Percentiles rank a stretch among this genome's conserved stretches.
Conservation (phyloP, 768 basidiomycete species). For the Kwoniella mangroviensis region DNA sequence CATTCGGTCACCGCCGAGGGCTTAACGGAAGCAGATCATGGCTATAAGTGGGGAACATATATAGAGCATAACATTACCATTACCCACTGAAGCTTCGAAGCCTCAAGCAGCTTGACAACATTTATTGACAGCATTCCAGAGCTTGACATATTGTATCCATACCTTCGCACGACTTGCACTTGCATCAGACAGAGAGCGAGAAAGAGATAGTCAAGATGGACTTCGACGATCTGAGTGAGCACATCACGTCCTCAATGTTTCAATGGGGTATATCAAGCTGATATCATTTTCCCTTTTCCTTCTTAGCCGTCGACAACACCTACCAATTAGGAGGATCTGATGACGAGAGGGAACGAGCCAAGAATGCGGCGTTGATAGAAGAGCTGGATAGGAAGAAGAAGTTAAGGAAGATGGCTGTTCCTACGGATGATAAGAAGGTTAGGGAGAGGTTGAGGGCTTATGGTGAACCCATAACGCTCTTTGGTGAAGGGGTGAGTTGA, state of each 20-base stretch:
- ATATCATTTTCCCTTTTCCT: slow-evolving; percentile 1
- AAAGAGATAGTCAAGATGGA: slow-evolving; percentile 39
- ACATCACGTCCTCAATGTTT: not conserved
- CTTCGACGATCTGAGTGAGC: slow-evolving; percentile 49
- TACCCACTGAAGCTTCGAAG: not conserved
- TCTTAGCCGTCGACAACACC: slow-evolving; percentile 46
- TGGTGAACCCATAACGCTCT: slow-evolving; percentile 95
- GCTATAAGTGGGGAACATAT: not conserved
- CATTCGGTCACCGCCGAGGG: not conserved
- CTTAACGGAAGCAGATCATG: not conserved
- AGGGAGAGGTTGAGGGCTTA: slow-evolving; percentile 86
- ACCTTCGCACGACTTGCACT: not conserved
- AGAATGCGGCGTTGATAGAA: slow-evolving; percentile 80
- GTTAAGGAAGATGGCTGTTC: slow-evolving; percentile 88
- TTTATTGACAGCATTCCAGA: not conserved
- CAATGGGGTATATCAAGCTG: not conserved
- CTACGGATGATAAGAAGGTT: slow-evolving; percentile 94
- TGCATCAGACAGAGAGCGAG: not conserved
- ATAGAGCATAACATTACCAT: not conserved
- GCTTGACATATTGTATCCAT: not conserved
- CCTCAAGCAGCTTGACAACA: not conserved
- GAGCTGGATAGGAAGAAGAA: slow-evolving; percentile 98
- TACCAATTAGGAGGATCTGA: slow-evolving; percentile 49
- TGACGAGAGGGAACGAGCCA: slow-evolving; percentile 58
- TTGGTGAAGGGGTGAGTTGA: slow-evolving; percentile 87